Conservation (phyloP, 1,284 basidiomycete genomes). For the Trametes sp. region DNA sequence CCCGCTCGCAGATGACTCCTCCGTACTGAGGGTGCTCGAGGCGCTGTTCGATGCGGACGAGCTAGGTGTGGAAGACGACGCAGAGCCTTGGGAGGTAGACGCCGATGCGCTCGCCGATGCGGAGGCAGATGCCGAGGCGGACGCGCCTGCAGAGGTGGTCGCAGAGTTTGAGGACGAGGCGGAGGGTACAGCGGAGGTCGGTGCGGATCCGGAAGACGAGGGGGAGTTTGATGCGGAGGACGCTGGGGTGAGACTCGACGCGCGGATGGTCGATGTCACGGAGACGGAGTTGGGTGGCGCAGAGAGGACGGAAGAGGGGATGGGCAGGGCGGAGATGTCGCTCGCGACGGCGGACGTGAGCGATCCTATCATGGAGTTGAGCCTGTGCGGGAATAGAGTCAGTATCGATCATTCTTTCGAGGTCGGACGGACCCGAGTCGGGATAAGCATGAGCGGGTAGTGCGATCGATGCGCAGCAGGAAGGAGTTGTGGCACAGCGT, state of each 20-base stretch:
- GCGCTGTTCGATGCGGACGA: background rate
- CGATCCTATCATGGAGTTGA: constrained; percentile 66
- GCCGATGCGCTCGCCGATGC: background rate
- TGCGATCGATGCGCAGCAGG: no score
- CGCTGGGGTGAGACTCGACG: constrained; percentile 2
- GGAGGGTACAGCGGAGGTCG: background rate
- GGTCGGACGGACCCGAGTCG: no score
- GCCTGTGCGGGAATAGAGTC: constrained; percentile 45
- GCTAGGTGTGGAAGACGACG: background rate
- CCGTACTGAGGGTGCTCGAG: background rate
- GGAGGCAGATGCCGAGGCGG: background rate
- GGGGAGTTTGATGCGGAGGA: background rate
- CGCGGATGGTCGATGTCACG: constrained; percentile 20
- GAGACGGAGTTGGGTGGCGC: constrained; percentile 31
- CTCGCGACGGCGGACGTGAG: constrained; percentile 55
- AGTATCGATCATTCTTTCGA: constrained; percentile 1
- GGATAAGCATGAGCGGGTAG: no score
- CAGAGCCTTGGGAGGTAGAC: background rate
- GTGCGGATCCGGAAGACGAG: background rate
- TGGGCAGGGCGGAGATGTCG: constrained; percentile 54
- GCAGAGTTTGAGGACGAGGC: background rate
- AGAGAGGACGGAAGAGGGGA: constrained; percentile 48
- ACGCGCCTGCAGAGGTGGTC: background rate
- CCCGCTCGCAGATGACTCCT: background rate
- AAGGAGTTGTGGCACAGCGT: background rate